Evolutionary conservation across 192 early-diverging fungal species (phyloP), one percentile per base, ranked within the genome.

Genomic region (Umbelopsis sp.): DNA sequence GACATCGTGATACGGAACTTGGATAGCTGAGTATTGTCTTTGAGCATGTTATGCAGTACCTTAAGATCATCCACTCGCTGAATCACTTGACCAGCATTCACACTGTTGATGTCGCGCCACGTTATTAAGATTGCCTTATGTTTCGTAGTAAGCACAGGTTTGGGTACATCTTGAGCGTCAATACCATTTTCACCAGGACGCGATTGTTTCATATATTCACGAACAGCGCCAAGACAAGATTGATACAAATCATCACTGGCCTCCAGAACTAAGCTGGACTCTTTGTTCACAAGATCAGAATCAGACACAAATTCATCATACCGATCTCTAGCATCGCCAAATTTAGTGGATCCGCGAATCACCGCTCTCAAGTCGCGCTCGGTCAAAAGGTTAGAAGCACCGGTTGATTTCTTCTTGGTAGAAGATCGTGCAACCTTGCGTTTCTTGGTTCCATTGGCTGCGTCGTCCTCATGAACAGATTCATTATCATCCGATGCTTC

Each of bases 341-440:
- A 99, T 68, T 91, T 91, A 51, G 92, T 84, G 38, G 99, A 76
- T 3, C 89, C 90, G 25, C 90, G 88, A 50, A 89, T 83, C 36
- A 99, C 79, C 22, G 93, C 91, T 3, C 95, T 82, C n/a, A 93
- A 75, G 51, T 97, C 95, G 80, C 95, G 96, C 52, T 92, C 89
- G 8, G 85, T 83, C 38, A 98, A 76, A 20, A 74, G 78, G 45
- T 74, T 66, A 3, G 70, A 24, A 14, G 34, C 50, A 16, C 70
- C 66, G 11, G 16, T 31, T 21, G 74, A 56, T 21, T 66, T 44
- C 52, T 71, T 52, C 65, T 81, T 81, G 24, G 69, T 43, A 38
- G 24, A 47, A 21, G 38, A 45, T 6, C 45, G 22, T 16, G 69
- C 69, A 2, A 62, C 56, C 8, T 62, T 62, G 11, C 56, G 67